These are phyloP conservation scores for Zanthoxylum bungeanum DNA, from an alignment of 345 rosid genomes.

Conservation along the genomic window DNA sequence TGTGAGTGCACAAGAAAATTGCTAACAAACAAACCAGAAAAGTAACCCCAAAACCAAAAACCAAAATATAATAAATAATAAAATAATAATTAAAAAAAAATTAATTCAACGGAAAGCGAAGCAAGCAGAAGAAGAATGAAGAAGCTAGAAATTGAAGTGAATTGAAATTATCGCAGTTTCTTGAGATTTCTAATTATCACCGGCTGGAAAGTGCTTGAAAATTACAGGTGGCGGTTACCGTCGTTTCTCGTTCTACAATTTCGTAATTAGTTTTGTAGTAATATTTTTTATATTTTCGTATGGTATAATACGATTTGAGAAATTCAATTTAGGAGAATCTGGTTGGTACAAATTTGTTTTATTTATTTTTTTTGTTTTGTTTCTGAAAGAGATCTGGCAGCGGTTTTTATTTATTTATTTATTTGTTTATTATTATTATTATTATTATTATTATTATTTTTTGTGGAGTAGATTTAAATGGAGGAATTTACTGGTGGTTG, in stretches of 20 bases:
- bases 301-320: neutral
- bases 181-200: neutral
- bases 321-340: neutral
- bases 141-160: constrained; percentile 14
- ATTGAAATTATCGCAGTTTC: neutral
- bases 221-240: neutral
- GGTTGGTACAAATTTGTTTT: neutral
- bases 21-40: constrained; percentile 12
- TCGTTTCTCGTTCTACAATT: neutral
- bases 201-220: neutral
- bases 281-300: neutral
- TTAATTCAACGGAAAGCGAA: neutral
- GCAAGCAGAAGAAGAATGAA: constrained; percentile 11
- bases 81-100: neutral
- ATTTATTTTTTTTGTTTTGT: neutral
- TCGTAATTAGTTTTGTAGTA: neutral
- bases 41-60: neutral
- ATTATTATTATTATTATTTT: neutral
- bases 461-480: neutral
- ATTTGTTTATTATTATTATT: too few relatives aligned
- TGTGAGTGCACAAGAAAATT: constrained; percentile 1
- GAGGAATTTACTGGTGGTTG: neutral
- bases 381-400: constrained; percentile 5
- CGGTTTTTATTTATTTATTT: neutral
- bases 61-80: neutral